A percentile compares a stretch with the other conserved stretches of the same genome.
phyloP scores from a whole-genome alignment of 169 alveolate species.

The Amoebophrya sp. region DNA sequence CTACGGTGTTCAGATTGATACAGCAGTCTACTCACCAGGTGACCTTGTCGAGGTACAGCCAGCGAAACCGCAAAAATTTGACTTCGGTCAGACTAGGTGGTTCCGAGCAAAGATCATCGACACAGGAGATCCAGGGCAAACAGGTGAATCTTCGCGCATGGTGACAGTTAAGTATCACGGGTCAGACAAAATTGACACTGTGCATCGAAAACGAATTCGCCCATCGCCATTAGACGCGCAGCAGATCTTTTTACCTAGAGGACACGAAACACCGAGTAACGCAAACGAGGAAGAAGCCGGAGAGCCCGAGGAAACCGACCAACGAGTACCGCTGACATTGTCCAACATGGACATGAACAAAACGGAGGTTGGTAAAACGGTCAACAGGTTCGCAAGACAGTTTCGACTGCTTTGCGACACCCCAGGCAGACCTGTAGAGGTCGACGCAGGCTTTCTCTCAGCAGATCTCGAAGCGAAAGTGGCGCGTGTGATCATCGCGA shows the following conservation, averaged over 20 bases:
- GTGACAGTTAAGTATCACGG: background rate
- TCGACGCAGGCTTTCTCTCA: background rate
- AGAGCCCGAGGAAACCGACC: background rate
- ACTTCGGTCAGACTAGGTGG: background rate
- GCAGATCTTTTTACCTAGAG: background rate
- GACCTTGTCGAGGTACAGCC: background rate
- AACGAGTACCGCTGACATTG: background rate
- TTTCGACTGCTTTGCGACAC: background rate
- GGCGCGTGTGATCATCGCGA: background rate
- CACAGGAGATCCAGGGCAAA: background rate
- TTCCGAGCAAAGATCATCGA: background rate
- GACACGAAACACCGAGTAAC: background rate
- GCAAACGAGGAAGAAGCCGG: background rate
- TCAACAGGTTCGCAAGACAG: background rate
- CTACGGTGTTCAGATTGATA: background rate
- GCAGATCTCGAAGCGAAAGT: background rate
- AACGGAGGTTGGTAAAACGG: background rate
- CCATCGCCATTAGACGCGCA: background rate
- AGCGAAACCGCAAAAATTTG: background rate
- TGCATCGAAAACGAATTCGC: background rate
- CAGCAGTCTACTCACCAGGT: background rate
- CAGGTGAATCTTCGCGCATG: background rate
- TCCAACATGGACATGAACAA: background rate
- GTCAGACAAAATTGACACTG: background rate
- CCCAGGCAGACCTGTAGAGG: background rate